These are phyloP conservation scores for Colletotrichum sp. DNA, from an alignment of 2,329 filamentous ascomycete species.

Conservation along the genomic window DNA sequence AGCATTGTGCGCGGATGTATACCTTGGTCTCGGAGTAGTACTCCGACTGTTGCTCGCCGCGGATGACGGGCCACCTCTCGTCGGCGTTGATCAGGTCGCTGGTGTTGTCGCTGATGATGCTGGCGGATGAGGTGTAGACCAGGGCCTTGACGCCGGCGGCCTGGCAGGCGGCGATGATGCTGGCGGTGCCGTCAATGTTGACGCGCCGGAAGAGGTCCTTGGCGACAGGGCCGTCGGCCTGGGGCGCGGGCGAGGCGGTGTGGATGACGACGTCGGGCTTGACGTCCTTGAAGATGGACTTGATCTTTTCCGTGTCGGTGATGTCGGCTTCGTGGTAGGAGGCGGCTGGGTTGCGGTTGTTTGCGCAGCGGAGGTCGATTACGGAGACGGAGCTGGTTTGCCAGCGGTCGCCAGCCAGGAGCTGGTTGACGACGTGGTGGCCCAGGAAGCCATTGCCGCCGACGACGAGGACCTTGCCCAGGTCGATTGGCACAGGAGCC, in stretches of 20 bases:
- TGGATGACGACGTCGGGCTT: slow-evolving; percentile 88
- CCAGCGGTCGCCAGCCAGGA: slow-evolving; percentile 56
- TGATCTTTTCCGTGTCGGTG: slow-evolving; percentile 67
- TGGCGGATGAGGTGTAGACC: slow-evolving; percentile 90
- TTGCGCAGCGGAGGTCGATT: slow-evolving; percentile 73
- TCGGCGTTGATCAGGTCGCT: slow-evolving; percentile 83
- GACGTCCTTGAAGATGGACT: slow-evolving; percentile 67
- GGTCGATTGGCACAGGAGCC: slow-evolving; percentile 31
- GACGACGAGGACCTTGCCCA: slow-evolving; percentile 78
- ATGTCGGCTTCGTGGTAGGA: slow-evolving; percentile 81
- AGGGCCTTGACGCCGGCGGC: slow-evolving; percentile 77
- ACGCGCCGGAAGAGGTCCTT: slow-evolving; percentile 76
- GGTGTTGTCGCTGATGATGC: slow-evolving; percentile 82
- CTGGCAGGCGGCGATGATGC: slow-evolving; percentile 76
- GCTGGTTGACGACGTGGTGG: slow-evolving; percentile 79
- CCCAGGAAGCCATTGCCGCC: slow-evolving; percentile 87
- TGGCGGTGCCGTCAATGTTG: slow-evolving; percentile 85
- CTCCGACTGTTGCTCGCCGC: slow-evolving; percentile 72
- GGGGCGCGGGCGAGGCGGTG: slow-evolving; percentile 75
- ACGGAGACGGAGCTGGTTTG: slow-evolving; percentile 65
- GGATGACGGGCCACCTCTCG: slow-evolving; percentile 80
- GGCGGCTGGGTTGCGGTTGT: slow-evolving; percentile 66
- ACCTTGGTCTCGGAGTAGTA: slow-evolving; percentile 95
- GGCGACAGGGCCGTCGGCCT: slow-evolving; percentile 53
- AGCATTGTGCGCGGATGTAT: neutral